These are phyloP conservation scores for Phaeoacremonium minimum DNA, from an alignment of 2,329 filamentous ascomycete genomes.

Conservation along the genomic window DNA sequence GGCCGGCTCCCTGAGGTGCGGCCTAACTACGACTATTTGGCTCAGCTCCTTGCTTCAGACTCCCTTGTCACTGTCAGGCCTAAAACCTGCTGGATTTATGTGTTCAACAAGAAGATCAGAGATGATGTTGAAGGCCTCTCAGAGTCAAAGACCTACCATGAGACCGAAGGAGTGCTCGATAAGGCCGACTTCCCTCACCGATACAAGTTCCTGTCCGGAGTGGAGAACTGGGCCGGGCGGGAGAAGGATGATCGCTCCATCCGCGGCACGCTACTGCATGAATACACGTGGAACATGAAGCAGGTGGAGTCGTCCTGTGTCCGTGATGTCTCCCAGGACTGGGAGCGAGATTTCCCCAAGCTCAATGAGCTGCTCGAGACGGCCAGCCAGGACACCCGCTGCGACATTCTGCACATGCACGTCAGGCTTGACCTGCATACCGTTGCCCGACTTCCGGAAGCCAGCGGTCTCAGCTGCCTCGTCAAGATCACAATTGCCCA, in stretches of 20 bases:
- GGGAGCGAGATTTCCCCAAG: slow-evolving; percentile 55
- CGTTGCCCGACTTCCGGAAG: slow-evolving; percentile 50
- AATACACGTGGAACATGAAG: slow-evolving; percentile 51
- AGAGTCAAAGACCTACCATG: slow-evolving; percentile 9
- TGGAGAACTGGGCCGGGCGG: slow-evolving; percentile 39
- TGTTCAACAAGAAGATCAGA: slow-evolving; percentile 46
- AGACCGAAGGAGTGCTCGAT: slow-evolving; percentile 23
- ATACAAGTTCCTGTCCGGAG: slow-evolving; percentile 48
- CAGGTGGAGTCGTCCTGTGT: slow-evolving; percentile 53
- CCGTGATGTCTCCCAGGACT: slow-evolving; percentile 47
- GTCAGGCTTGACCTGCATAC: slow-evolving; percentile 56
- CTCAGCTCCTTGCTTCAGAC: slow-evolving; percentile 49
- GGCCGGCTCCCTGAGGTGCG: slow-evolving; percentile 52
- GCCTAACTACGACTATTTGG: slow-evolving; percentile 60
- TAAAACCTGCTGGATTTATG: slow-evolving; percentile 56
- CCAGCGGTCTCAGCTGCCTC: slow-evolving; percentile 55
- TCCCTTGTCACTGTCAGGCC: slow-evolving; percentile 49
- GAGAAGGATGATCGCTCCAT: slow-evolving; percentile 31
- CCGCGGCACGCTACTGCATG: slow-evolving; percentile 47
- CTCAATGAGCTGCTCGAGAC: slow-evolving; percentile 48
- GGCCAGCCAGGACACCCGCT: slow-evolving; percentile 42
- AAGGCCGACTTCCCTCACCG: slow-evolving; percentile 51
- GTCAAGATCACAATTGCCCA: slow-evolving; percentile 56
- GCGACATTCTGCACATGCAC: slow-evolving; percentile 59
- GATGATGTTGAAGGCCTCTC: slow-evolving; percentile 21